Evolutionary conservation across 179 eudicot genomes (phyloP).

Genomic region (Heliamphora pulchella): DNA sequence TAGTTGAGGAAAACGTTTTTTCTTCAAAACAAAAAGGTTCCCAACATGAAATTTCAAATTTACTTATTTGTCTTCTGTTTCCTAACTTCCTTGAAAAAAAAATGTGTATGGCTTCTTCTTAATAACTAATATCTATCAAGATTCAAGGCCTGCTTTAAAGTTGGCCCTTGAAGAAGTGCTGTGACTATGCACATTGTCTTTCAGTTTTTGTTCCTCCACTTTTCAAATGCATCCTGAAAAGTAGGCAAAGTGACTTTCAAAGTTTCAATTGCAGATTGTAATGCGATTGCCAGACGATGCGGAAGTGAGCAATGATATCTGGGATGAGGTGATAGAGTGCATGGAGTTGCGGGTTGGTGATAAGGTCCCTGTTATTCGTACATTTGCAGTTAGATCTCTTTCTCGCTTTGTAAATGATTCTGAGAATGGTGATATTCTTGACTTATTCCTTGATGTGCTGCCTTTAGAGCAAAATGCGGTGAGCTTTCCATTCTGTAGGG

Average conservation of each 20-base stretch:
- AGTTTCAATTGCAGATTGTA: slow-evolving; percentile 54
- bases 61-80: not conserved
- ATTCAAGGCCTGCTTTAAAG: not conserved
- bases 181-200: not conserved
- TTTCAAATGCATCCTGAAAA: not conserved
- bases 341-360: slow-evolving; percentile 66
- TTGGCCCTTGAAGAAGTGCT: not conserved
- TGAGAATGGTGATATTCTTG: slow-evolving; percentile 81
- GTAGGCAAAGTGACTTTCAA: not conserved
- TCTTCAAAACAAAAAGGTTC: not conserved
- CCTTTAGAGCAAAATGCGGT: slow-evolving; percentile 79
- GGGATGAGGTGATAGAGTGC: slow-evolving; percentile 88
- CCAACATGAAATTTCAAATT: not conserved
- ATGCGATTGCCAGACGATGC: slow-evolving; percentile 94
- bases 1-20: not conserved
- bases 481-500: slow-evolving; percentile 24
- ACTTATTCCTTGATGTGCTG: slow-evolving; percentile 57
- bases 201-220: not conserved
- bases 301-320: slow-evolving; percentile 79
- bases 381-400: slow-evolving; percentile 80
- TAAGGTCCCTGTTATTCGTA: slow-evolving; percentile 72
- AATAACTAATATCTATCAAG: not conserved
- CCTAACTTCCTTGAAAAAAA: not conserved
- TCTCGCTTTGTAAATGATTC: slow-evolving; percentile 89
- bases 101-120: not conserved